Base-by-base conservation (phyloP, 2,329 filamentous ascomycete species). In the Chaetomium strumarium region DNA sequence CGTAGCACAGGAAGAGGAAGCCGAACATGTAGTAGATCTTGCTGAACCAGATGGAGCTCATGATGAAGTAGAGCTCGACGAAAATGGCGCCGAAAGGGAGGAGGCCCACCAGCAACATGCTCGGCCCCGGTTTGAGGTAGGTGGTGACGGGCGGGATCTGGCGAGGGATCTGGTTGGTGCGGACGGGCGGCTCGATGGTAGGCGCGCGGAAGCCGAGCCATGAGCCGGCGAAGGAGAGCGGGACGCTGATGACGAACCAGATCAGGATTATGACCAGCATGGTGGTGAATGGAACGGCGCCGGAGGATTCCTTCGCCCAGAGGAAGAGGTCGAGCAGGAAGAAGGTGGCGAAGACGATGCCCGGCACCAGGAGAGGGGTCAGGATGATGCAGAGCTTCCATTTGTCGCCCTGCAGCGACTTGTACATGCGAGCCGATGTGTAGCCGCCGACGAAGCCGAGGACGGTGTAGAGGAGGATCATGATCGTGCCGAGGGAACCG, bases 21-120 rank as follows among this genome's bases (percentile, higher is more conserved):
- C 93, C 93, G 64, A 99, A 99, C 93, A 99, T 99, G 79, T 99
- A 99, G 78, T 99, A 99, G 60, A 99, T 93, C 72, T 93, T 90
- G 75, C 86, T 92, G 72, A 95, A 96, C 93, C 93, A 99, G 67
- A 99, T 92, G 24, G 89, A 95, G 72, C 86, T 95, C 89, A 99
- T 95, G 75, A 99, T 96, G 72, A 97, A 97, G 78, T 96, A 97
- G 2, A 99, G 83, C 73, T 99, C 93, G 43, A 97, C 91, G 61
- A 97, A 96, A 67, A 99, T 97, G 57, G 93, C 92, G 43, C 88
- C 90, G 64, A 99, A 99, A 0, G 93, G 93, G 24, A 97, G 78
- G 46, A 97, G 84, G 48, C 93, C 93, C 20, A 95, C 92, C 19
- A 97, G 79, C 14, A 96, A 79, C 80, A 96, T 92, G 59, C 88